Percentiles rank a stretch among this genome's conserved stretches.
Conservation (phyloP, 495 filamentous ascomycete genomes). For the Penicillium steckii region DNA sequence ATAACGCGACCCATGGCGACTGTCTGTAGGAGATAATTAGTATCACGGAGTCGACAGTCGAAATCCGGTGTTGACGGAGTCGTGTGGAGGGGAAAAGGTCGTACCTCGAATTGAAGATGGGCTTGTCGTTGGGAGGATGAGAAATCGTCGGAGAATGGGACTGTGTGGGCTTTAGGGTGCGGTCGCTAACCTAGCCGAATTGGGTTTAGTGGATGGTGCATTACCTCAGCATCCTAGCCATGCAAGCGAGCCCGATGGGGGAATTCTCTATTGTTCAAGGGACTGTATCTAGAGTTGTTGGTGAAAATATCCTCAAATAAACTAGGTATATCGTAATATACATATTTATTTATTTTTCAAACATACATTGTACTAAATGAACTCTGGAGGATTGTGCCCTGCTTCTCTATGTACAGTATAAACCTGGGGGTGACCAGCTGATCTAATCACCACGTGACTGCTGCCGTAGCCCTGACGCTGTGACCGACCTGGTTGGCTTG, state of each 20-base stretch:
- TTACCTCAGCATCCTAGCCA: slow-evolving; percentile 3
- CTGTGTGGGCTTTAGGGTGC: slow-evolving; percentile 53
- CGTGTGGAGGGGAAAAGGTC: slow-evolving; percentile 38
- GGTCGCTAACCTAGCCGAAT: slow-evolving; percentile 49
- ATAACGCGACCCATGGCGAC: slow-evolving; percentile 79
- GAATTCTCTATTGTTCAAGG: background rate
- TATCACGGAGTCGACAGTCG: slow-evolving; percentile 30
- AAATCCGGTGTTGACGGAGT: slow-evolving; percentile 16
- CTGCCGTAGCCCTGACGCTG: slow-evolving; percentile 11
- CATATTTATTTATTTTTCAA: too few relatives aligned
- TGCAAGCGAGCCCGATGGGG: background rate
- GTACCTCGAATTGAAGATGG: slow-evolving; percentile 51
- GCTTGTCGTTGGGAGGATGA: slow-evolving; percentile 50
- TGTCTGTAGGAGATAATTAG: slow-evolving; percentile 43
- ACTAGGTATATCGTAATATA: too few relatives aligned
- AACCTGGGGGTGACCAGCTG: background rate
- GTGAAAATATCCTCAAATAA: too few relatives aligned
- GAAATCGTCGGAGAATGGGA: slow-evolving; percentile 43
- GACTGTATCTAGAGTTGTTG: background rate
- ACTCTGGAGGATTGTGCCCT: too few relatives aligned
- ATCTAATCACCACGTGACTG: slow-evolving; percentile 6
- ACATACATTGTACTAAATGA: too few relatives aligned
- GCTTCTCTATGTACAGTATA: background rate
- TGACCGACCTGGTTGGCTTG: background rate
- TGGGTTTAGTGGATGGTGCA: slow-evolving; percentile 30